Evolutionary conservation across 2,329 filamentous ascomycete species (phyloP).

Genomic region (Claviceps monticola): DNA sequence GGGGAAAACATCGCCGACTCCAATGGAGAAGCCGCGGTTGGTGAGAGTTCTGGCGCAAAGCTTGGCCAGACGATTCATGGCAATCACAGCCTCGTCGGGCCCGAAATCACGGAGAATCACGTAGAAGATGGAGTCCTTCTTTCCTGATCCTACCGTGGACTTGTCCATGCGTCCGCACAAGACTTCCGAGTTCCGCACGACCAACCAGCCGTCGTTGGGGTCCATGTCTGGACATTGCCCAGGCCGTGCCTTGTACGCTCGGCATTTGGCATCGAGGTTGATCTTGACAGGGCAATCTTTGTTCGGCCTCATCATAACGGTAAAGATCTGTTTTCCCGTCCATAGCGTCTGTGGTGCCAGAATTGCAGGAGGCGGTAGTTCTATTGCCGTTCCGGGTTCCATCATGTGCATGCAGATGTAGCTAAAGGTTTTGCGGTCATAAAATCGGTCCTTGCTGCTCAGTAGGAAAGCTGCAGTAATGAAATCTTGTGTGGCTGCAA

Average conservation of each 20-base stretch:
- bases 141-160: conserved; percentile 87
- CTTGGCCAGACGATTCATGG: conserved; percentile 89
- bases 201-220: conserved; percentile 77
- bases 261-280: conserved; percentile 82
- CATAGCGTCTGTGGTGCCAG: conserved; percentile 76
- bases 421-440: conserved; percentile 74
- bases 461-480: conserved; percentile 89
- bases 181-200: conserved; percentile 89
- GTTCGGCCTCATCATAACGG: conserved; percentile 79
- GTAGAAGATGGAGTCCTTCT: conserved; percentile 97
- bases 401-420: conserved; percentile 94
- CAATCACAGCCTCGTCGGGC: conserved; percentile 70
- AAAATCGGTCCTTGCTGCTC: conserved; percentile 87
- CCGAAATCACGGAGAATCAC: conserved; percentile 93
- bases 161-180: conserved; percentile 99
- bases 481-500: conserved; percentile 98
- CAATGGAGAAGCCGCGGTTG: conserved; percentile 90
- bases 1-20: conserved; percentile 87
- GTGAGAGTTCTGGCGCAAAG: conserved; percentile 79
- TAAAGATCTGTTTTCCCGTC: conserved; percentile 97
- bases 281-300: conserved; percentile 68
- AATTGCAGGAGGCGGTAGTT: conserved; percentile 76
- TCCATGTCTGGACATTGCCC: conserved; percentile 56
- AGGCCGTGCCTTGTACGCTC: conserved; percentile 19
- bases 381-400: conserved; percentile 60